Evolutionary conservation across 2,329 filamentous ascomycete species (phyloP), one percentile per base, ranked within the genome.

Genomic region (Diaporthe vexans): DNA sequence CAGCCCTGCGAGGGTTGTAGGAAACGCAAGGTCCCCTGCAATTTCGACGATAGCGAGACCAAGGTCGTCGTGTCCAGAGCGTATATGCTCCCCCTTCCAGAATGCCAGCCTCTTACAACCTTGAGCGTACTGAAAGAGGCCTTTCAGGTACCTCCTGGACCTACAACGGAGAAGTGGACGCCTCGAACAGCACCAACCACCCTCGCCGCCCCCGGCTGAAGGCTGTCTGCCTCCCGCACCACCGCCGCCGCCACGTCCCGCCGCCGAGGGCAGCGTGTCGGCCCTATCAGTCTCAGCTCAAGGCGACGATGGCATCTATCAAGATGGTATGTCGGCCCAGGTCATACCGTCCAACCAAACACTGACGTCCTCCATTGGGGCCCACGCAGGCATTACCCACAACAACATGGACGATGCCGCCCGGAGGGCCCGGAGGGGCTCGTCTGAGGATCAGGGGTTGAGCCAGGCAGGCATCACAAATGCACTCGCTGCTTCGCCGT

Each of bases 21-120:
- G 56, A 86, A 85, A 75, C 81, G 85, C 29, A 84, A 83, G n/a
- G 78, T 85, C 24, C 75, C 80, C 1, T 86, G 85, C 71, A 79
- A 80, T 8, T 86, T 86, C 68, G 84, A 87, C 73, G 84, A 86
- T 52, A 81, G 82, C n/a, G 84, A 86, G 51, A 84, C 87, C 67
- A 88, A 88, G 75, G 81, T 88, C 19, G 78, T 88, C 5, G 86
- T 89, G 5, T 87, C 86, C 19, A 81, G 82, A 79, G 85, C 84
- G 86, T 87, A 76, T 71, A 79, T 76, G 54, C 70, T 8, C 24
- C 54, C 72, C 68, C 37, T 19, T 68, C 63, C 63, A 68, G 48
- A 54, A 68, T 54, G 48, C 26, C 56, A 71, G 37, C 15, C 68
- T 72, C 57, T 35, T 54, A 8, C 56, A 19, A 52, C 58, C 26